phyloP scores from a whole-genome alignment of 176 grass and related monocot species.

The barley (Hordeum vulgare) region DNA sequence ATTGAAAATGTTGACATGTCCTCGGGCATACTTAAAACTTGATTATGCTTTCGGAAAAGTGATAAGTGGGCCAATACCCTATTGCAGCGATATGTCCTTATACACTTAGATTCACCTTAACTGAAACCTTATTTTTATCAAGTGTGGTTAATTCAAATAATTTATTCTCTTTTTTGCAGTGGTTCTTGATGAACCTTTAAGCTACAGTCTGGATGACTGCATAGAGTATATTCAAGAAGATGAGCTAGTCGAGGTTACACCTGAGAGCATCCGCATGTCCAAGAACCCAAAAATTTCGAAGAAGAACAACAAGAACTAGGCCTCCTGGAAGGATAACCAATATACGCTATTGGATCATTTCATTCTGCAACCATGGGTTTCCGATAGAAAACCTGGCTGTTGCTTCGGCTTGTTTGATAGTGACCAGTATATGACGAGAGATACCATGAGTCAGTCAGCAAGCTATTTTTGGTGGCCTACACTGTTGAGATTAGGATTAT shows the following conservation, averaged over 20 bases:
- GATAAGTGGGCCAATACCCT: background rate
- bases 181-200: conserved; percentile 78
- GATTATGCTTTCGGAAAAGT: background rate
- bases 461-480: background rate
- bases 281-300: conserved; percentile 88
- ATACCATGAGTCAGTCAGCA: background rate
- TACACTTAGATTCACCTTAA: background rate
- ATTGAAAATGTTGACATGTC: background rate
- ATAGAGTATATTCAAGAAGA: conserved; percentile 98
- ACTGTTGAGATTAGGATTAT: conserved; percentile 23
- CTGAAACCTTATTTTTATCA: background rate
- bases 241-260: conserved; percentile 89
- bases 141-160: background rate
- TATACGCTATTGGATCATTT: background rate
- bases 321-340: background rate
- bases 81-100: background rate
- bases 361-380: background rate
- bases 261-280: conserved; percentile 68
- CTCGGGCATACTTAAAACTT: background rate
- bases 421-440: background rate
- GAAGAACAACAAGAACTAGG: conserved; percentile 28
- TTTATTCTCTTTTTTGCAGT: conserved; percentile 49
- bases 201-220: conserved; percentile 94
- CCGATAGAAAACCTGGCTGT: background rate
- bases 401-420: background rate